Conservation (phyloP, 768 basidiomycete genomes). For the Grammothele lineata region DNA sequence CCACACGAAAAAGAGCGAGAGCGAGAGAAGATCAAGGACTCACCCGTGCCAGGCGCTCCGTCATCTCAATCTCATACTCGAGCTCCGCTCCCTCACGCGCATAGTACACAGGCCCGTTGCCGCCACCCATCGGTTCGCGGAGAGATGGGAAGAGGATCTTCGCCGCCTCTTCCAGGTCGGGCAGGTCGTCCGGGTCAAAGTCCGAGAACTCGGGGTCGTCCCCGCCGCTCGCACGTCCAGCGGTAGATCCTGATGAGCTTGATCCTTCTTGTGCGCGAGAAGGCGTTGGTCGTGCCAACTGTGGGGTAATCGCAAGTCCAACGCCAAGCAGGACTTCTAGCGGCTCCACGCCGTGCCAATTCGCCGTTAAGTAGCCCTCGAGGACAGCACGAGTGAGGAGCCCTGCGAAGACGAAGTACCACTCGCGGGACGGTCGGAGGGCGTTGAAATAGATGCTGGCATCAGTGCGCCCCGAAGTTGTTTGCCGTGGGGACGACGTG, state of each 20-base stretch:
- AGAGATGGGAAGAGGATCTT: conserved; percentile 61
- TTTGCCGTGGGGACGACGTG: conserved; percentile 13
- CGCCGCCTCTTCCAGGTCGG: conserved; percentile 59
- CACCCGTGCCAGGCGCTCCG: conserved; percentile 63
- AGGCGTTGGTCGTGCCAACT: not conserved
- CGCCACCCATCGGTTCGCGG: conserved; percentile 30
- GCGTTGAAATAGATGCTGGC: conserved; percentile 31
- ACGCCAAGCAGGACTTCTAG: conserved; percentile 70
- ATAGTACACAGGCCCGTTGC: conserved; percentile 23
- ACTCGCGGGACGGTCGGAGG: conserved; percentile 65
- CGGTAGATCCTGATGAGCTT: not conserved
- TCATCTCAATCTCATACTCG: conserved; percentile 76
- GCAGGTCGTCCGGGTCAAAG: conserved; percentile 76
- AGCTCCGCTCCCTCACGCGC: conserved; percentile 52
- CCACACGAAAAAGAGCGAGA: too few relatives aligned
- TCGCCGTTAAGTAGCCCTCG: conserved; percentile 79
- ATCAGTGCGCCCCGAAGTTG: conserved; percentile 16
- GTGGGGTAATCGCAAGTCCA: conserved; percentile 37
- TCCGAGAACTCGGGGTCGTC: conserved; percentile 41
- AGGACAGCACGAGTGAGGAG: conserved; percentile 79
- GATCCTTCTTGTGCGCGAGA: not conserved
- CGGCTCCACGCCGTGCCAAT: conserved; percentile 72
- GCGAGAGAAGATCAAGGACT: conserved; percentile 23
- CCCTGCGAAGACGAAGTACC: conserved; percentile 78
- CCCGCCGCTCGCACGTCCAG: conserved; percentile 9